Base-by-base conservation (phyloP, 2,329 filamentous ascomycete genomes). In the Penicillium occitanis region DNA sequence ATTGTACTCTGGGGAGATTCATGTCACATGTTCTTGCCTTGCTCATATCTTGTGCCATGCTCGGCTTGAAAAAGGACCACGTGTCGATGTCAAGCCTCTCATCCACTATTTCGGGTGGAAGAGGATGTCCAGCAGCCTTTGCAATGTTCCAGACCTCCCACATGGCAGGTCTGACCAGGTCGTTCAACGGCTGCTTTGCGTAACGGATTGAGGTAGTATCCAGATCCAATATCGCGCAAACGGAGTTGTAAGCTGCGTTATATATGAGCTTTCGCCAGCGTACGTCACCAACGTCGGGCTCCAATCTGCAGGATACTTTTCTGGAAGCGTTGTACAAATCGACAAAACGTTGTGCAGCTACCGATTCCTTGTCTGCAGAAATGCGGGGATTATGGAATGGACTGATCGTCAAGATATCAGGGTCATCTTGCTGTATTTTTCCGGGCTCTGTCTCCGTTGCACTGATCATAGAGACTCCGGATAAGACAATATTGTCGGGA, bases 101-200 rank as follows among this genome's bases (percentile, higher is more conserved):
- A 19, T 84, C 78, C 19, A 82, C 77, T 2, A 84, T 70, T 6
- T 79, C 80, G 0, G 78, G 77, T 0, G 76, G 78, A 5, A 87
- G 72, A 22, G 78, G 71, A 3, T 81, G 74, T 0, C 84, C 84
- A 3, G 70, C 73, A 8, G 79, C 82, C 42, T 71, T 74, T 8
- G 83, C 84, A 28, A 81, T 82, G 0, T 80, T 78, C 3, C 70
- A 67, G 59, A 78, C 71, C 69, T 79, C 77, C 40, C 51, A 48
- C 84, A 88, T 88, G 0, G 82, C 82, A 3, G 85, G 86, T 19
- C 74, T 69, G 2, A 88, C 78, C 40, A 88, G 70, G 2, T 78
- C 79, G 17, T 84, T 79, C 5, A 86, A 73, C 1, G 78, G 69
- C 30, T 67, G 76, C 35, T 78, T 78, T 14, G 78, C 75, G 46